Percentiles rank a stretch among this genome's conserved stretches.
Conservation (phyloP, 768 basidiomycete species). For the Sporobolomyces phaffii region DNA sequence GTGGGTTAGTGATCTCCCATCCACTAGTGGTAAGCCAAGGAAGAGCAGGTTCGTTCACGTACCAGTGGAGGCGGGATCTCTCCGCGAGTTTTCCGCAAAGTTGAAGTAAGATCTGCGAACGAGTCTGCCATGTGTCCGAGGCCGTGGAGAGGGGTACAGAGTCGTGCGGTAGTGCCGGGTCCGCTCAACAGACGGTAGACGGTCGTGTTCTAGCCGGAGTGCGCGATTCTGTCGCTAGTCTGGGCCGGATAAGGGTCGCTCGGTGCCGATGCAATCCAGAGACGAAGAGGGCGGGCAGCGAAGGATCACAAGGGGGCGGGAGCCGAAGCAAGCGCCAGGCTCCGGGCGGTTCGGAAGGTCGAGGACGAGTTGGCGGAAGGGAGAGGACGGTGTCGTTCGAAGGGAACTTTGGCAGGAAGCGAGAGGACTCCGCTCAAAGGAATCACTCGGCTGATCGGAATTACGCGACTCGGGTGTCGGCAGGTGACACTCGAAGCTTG, state of each 20-base stretch:
- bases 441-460: too few species aligned
- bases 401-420: neutral
- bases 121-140: too few species aligned
- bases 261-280: neutral
- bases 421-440: neutral
- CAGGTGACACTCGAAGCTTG: too few species aligned
- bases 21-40: neutral
- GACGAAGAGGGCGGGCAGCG: neutral
- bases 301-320: neutral
- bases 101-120: conserved; percentile 9
- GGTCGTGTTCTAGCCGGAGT: too few species aligned
- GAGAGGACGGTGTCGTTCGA: neutral
- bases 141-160: too few species aligned
- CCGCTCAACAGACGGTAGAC: too few species aligned
- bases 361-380: too few species aligned
- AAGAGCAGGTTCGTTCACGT: neutral
- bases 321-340: neutral
- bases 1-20: neutral
- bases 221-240: too few species aligned
- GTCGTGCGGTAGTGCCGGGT: too few species aligned
- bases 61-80: conserved; percentile 18
- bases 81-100: neutral
- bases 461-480: too few species aligned
- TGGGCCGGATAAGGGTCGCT: too few species aligned
- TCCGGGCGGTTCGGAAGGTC: neutral